Evolutionary conservation across 2,329 filamentous ascomycete species (phyloP).

Genomic region (Colletotrichum camelliae): DNA sequence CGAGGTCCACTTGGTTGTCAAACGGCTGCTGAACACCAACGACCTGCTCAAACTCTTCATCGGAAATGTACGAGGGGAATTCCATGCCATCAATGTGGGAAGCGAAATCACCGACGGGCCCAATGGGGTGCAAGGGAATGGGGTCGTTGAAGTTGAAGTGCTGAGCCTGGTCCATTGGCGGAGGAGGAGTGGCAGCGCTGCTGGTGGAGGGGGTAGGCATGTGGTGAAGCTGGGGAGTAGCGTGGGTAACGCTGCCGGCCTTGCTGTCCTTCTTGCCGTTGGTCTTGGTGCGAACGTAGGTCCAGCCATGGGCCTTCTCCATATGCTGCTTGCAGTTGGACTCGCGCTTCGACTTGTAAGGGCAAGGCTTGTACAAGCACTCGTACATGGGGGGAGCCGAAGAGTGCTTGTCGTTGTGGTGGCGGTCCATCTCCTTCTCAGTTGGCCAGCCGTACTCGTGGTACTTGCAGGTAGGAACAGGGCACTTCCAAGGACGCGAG

Average conservation of each 20-base stretch:
- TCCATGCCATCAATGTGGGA: conserved; percentile 39
- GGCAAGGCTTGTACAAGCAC: conserved; percentile 83
- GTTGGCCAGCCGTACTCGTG: conserved; percentile 91
- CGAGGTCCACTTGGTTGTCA: conserved; percentile 38
- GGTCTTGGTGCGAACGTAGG: conserved; percentile 91
- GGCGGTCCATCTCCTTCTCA: conserved; percentile 95
- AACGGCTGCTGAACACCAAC: conserved; percentile 31
- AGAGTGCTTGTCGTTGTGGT: conserved; percentile 96
- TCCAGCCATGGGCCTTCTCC: conserved; percentile 94
- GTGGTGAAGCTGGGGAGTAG: conserved; percentile 65
- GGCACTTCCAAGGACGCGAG: conserved; percentile 94
- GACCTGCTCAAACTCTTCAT: conserved; percentile 49
- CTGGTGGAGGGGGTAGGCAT: conserved; percentile 67
- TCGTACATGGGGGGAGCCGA: conserved; percentile 79
- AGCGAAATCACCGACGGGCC: conserved; percentile 26
- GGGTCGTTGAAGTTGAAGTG: conserved; percentile 28
- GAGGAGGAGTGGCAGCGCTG: conserved; percentile 62
- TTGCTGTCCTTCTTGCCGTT: conserved; percentile 72
- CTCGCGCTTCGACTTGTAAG: conserved; percentile 93
- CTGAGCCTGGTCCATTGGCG: conserved; percentile 45
- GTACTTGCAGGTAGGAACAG: conserved; percentile 84
- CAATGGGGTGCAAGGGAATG: conserved; percentile 5
- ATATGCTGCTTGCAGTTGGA: conserved; percentile 99
- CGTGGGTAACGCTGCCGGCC: conserved; percentile 51
- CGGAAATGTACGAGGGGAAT: conserved; percentile 55